Evolutionary conservation across 768 basidiomycete genomes (phyloP).

Genomic region (Psilocybe cubensis): DNA sequence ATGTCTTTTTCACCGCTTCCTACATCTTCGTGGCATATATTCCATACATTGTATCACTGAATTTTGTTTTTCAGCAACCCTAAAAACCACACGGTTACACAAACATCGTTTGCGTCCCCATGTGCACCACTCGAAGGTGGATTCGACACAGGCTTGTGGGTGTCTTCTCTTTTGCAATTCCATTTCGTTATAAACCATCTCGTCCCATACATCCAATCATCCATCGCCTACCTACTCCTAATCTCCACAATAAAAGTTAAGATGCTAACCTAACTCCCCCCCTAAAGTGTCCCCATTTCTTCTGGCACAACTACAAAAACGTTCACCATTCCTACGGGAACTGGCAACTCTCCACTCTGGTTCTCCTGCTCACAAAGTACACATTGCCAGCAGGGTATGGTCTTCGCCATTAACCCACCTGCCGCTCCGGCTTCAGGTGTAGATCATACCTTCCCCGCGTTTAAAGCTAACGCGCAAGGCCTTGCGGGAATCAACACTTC

Average conservation of each 20-base stretch:
- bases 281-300: background rate
- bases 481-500: background rate
- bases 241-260: too few relatives aligned
- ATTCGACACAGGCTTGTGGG: conserved; percentile 1
- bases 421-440: background rate
- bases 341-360: background rate
- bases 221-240: too few relatives aligned
- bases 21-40: too few relatives aligned
- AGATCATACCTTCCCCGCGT: background rate
- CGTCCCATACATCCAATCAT: too few relatives aligned
- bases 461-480: background rate
- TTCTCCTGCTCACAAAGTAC: background rate
- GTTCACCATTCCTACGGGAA: background rate
- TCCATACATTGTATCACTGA: too few relatives aligned
- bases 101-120: background rate
- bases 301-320: background rate
- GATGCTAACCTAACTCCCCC: too few relatives aligned
- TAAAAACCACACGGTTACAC: conserved; percentile 2
- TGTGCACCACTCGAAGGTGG: background rate
- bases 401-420: conserved; percentile 3
- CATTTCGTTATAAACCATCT: too few relatives aligned
- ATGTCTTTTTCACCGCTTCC: background rate
- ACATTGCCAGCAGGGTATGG: conserved; percentile 4
- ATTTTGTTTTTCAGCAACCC: too few relatives aligned
- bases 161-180: too few relatives aligned